phyloP scores from a whole-genome alignment of 1,284 basidiomycete species.

The Neotropicomus parvogracilis region DNA sequence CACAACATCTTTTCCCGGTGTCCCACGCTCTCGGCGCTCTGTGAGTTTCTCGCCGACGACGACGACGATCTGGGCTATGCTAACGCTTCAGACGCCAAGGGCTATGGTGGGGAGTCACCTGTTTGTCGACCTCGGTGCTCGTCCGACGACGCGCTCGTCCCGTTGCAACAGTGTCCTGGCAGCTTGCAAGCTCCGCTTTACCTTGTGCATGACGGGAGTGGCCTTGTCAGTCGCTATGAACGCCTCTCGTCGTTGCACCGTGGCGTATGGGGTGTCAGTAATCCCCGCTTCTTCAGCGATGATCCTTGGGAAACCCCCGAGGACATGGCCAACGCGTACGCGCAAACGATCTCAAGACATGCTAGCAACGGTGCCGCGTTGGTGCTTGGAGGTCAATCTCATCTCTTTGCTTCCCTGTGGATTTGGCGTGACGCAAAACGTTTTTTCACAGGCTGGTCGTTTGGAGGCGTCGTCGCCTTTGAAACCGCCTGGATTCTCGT shows the following conservation, averaged over 20 bases:
- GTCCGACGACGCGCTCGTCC: conserved; percentile 1
- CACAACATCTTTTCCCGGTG: conserved; percentile 36
- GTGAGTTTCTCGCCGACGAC: conserved; percentile 11
- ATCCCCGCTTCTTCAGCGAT: conserved; percentile 48
- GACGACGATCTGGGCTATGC: background rate
- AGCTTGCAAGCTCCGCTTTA: conserved; percentile 44
- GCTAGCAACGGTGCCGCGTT: conserved; percentile 32
- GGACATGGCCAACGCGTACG: conserved; percentile 55
- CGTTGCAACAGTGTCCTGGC: conserved; percentile 36
- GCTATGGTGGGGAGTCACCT: background rate
- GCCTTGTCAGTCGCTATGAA: conserved; percentile 51
- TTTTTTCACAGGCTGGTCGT: conserved; percentile 60
- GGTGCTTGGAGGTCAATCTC: conserved; percentile 56
- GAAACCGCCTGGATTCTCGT: conserved; percentile 57
- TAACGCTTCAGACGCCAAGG: background rate
- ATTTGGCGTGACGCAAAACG: background rate
- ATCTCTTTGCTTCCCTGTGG: background rate
- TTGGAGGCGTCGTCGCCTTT: conserved; percentile 68
- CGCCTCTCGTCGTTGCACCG: conserved; percentile 47
- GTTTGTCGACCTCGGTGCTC: background rate
- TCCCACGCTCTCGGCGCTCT: conserved; percentile 23
- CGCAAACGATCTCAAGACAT: conserved; percentile 35
- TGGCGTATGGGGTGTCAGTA: conserved; percentile 56
- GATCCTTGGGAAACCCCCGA: conserved; percentile 45
- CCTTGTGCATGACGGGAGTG: conserved; percentile 71